phyloP scores from a whole-genome alignment of 169 alveolate species.

The Plasmodium gonderi region DNA sequence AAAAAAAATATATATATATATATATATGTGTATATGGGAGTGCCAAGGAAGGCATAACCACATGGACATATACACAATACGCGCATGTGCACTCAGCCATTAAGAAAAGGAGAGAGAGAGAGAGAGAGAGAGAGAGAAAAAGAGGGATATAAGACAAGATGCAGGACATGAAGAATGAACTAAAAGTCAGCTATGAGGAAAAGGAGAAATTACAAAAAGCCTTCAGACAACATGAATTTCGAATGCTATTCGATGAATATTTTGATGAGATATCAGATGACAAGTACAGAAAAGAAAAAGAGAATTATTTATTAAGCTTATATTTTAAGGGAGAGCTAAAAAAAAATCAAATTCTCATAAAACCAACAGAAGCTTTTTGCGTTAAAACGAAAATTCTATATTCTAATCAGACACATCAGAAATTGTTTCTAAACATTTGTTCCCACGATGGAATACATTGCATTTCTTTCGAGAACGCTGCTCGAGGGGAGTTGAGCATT shows the following conservation, averaged over 20 bases:
- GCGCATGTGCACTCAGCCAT: no score
- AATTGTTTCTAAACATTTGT: slow-evolving; percentile 34
- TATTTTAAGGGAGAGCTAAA: slow-evolving; percentile 65
- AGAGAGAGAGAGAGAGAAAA: no score
- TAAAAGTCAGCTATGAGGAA: slow-evolving; percentile 62
- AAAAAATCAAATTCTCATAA: slow-evolving; percentile 42
- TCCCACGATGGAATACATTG: slow-evolving; percentile 59
- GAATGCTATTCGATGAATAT: slow-evolving; percentile 63
- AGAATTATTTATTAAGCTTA: slow-evolving; percentile 47
- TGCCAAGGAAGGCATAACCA: no score
- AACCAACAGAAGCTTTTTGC: slow-evolving; percentile 62
- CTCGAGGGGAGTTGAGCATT: slow-evolving; percentile 13
- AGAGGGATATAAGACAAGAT: no score
- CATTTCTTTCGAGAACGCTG: slow-evolving; percentile 17
- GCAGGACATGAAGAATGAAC: slow-evolving; percentile 16
- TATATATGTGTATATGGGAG: neutral
- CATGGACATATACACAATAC: neutral
- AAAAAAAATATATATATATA: neutral
- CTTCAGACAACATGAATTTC: slow-evolving; percentile 69
- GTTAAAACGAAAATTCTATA: slow-evolving; percentile 55
- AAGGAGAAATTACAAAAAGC: slow-evolving; percentile 67
- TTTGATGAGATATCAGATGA: slow-evolving; percentile 64
- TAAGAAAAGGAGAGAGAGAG: no score
- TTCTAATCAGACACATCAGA: slow-evolving; percentile 55
- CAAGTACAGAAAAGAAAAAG: slow-evolving; percentile 65